A percentile compares a stretch with the other conserved stretches of the same genome.
Evolutionary conservation across 1,284 basidiomycete genomes (phyloP).

Genomic region (Xerocomus cyaneibrunnescens): DNA sequence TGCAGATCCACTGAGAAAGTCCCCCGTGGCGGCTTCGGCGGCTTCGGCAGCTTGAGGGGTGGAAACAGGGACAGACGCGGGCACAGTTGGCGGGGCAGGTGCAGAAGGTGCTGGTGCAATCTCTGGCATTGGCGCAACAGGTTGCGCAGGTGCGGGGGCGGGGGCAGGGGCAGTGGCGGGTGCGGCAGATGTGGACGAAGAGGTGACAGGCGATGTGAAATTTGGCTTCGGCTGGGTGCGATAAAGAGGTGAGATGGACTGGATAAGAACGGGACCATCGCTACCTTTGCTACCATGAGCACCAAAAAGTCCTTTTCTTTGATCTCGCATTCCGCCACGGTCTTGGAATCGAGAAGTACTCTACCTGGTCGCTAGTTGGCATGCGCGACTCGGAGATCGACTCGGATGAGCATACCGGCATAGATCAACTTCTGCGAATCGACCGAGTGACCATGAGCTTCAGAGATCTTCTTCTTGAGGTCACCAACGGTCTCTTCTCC

Average conservation of each 20-base stretch:
- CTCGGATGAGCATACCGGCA: constrained; percentile 57
- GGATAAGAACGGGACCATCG: constrained; percentile 4
- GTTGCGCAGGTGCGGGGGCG: constrained; percentile 34
- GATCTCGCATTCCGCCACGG: constrained; percentile 85
- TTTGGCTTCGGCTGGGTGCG: constrained; percentile 58
- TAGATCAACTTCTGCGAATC: constrained; percentile 93
- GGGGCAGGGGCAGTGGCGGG: constrained; percentile 26
- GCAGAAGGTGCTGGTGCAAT: constrained; percentile 5
- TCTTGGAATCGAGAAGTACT: constrained; percentile 88
- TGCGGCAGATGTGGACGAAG: background rate
- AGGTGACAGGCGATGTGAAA: constrained; percentile 32
- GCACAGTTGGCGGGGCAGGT: constrained; percentile 12
- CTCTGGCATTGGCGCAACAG: constrained; percentile 26
- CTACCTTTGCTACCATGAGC: constrained; percentile 95
- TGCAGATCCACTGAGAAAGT: constrained; percentile 73
- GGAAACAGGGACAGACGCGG: constrained; percentile 39
- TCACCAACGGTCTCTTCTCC: constrained; percentile 71
- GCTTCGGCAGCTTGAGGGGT: constrained; percentile 28
- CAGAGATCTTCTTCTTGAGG: constrained; percentile 86
- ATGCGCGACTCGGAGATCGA: constrained; percentile 8
- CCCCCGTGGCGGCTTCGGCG: constrained; percentile 41
- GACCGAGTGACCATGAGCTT: constrained; percentile 72
- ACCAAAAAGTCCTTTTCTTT: constrained; percentile 99
- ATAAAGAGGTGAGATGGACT: constrained; percentile 6
- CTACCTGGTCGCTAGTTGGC: constrained; percentile 61